Evolutionary conservation across 2,329 filamentous ascomycete species (phyloP), one percentile per base, ranked within the genome.

Genomic region (Alternaria sp.): DNA sequence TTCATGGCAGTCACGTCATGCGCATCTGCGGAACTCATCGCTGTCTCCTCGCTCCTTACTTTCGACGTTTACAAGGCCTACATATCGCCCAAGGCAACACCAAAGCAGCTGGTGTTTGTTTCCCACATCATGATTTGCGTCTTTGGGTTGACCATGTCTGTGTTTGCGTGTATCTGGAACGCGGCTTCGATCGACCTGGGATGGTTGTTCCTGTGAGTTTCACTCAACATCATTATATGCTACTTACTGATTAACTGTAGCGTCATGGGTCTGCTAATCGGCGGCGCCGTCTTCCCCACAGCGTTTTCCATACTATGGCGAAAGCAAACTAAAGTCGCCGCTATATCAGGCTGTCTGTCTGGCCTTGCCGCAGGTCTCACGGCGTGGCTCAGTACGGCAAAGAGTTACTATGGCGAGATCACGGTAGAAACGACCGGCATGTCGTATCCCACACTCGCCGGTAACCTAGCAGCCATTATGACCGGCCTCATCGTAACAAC

Each of bases 1-100:
- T 78, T 78, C 61, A 78, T 78, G 75, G 76, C 75, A 21, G 75
- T 77, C n/a, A 78, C 75, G 1, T 77, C 73, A 4, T 75, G 70
- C 33, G 72, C 71, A n/a, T 82, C 79, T 14, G 77, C 81, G 2
- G 80, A 83, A 58, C 73, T 82, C 18, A 81, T 82, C 33, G 79
- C 80, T 0, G 79, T 81, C 1, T 80, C 78, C 6, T 78, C 79
- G 8, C 71, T 82, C 1, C 67, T 81, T 3, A 82, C 81, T 0
- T 83, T 81, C 62, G 81, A 83, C 58, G 75, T 83, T n/a, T 83
- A 82, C 75, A 82, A 82, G 64, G 78, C 76, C 1, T 82, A 82
- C 64, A 73, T 82, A 47, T 72, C 79, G 28, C 79, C 80, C 0
- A 73, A 76, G 6, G 79, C 81, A 5, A 71, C 69, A 2, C 76